Base-by-base conservation (phyloP, 1,139 yeast species). In the Zygosaccharomyces sapae region DNA sequence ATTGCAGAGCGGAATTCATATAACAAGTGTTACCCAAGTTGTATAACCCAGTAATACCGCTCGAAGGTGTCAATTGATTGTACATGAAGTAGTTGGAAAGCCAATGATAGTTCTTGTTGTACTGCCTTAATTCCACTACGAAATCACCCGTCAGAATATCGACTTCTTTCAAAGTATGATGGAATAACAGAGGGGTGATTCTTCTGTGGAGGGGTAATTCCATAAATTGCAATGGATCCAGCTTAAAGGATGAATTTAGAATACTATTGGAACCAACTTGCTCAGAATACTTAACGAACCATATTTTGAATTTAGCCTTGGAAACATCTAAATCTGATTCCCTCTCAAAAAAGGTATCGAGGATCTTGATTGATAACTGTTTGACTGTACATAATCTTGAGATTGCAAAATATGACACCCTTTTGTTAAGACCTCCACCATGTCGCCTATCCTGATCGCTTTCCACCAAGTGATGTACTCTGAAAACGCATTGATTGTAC, bases 1-100 rank as follows among this genome's bases (percentile, higher is more conserved):
- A 92, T 64, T 92, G 98, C 46, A 92, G 70, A 0, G 97, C 97
- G 12, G 96, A 87, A 67, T 92, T 92, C 97, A 92, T 92, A 65
- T 89, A 92, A 65, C 98, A 92, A 0, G 96, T 86, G 62, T 92
- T 92, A 5, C 98, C 98, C 54, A 92, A 70, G 61, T 92, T 92
- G 39, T 76, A 74, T 43, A 92, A 70, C 0, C 98, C 98, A 6
- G 73, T 68, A 1, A 70, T 70, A 3, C 87, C 88, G 44, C 62
- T 63, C 1, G 75, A 67, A 6, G 67, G 65, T 0, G 48, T 25
- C 4, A 66, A 55, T n/a, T 64, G 59, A 48, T 63, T 60, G 38
- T 66, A 62, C 7, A 58, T 55, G 34, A 53, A 57, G 43, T 59
- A 63, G 40, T 61, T 59, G 3, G 73, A 69, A 1, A 68, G 63